Evolutionary conservation across 257 asterid genomes (phyloP), one percentile per base, ranked within the genome.

Genomic region (Parsonsia alboflavescens): DNA sequence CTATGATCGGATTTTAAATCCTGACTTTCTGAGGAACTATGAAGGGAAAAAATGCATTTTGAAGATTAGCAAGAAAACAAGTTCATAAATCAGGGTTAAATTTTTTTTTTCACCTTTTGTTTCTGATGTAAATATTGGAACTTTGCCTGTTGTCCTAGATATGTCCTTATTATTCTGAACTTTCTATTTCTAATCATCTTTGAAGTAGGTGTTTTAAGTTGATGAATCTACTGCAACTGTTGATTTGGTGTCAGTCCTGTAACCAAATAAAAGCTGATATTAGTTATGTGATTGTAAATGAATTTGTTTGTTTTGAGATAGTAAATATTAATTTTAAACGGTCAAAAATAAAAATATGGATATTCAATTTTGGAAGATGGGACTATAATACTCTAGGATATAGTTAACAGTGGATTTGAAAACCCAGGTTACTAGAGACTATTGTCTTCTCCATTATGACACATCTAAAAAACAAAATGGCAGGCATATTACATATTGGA

Each of bases 401-500:
- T 33, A 3, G 3, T 33, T 3, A 9, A 19, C 8, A 6, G 2
- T 56, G 10, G 6, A 61, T 22, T 26, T 24, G 7, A 41, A 44
- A 59, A 22, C 41, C 44, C 39, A 65, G 21, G 24, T 72, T 39
- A 30, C n/a, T 57, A 10, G 54, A 19, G 59, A 9, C 58, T n/a
- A 30, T 53, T 61, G 42, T 36, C 5, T 48, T 70, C 22, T 36
- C 26, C 19, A 12, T 57, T 41, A 41, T 49, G 26, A 30, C 19
- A 16, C 33, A 48, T 13, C 41, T 63, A 48, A 52, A 33, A 64
- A 48, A 4, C 41, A 28, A 50, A 46, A 71, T 77, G 71, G 48
- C 93, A 90, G 98, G 99, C 98, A 2, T 95, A 95, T 82, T 92
- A 90, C 73, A 84, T 92, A 79, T 79, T 95, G 96, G 99, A 95